phyloP scores from a whole-genome alignment of 345 rosid species.

The Schrenkiella parvula region DNA sequence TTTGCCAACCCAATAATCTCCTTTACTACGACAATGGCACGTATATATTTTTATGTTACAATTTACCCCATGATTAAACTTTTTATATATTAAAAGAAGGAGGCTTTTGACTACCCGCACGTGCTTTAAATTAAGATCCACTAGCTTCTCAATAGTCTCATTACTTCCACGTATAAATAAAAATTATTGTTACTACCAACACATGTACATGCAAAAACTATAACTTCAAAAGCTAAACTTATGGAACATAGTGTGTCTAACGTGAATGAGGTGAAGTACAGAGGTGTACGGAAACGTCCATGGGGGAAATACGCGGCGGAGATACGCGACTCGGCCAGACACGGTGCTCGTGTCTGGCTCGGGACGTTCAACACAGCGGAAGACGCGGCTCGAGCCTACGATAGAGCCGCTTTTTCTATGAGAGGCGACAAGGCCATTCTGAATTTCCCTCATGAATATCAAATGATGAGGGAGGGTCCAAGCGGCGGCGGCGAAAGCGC shows the following conservation, averaged over 20 bases:
- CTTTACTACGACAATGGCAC: not conserved
- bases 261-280: conserved; percentile 41
- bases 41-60: not conserved
- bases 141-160: conserved; percentile 10
- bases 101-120: conserved; percentile 25
- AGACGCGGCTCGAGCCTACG: conserved; percentile 63
- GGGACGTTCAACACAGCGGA: conserved; percentile 58
- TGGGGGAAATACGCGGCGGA: conserved; percentile 89
- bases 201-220: conserved; percentile 18
- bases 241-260: conserved; percentile 24
- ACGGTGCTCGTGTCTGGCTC: conserved; percentile 66
- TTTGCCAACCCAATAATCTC: not conserved
- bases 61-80: not conserved
- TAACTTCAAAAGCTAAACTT: not conserved
- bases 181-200: not conserved
- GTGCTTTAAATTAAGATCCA: conserved; percentile 30
- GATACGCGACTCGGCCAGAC: conserved; percentile 71
- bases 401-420: conserved; percentile 54
- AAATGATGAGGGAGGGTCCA: conserved; percentile 4
- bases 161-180: conserved; percentile 26
- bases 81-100: not conserved
- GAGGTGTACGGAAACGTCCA: conserved; percentile 68
- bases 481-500: conserved; percentile 3
- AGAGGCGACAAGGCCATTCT: conserved; percentile 57
- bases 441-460: conserved; percentile 63